Base-by-base conservation (phyloP, 2,329 filamentous ascomycete species). In the Cladophialophora immunda region DNA sequence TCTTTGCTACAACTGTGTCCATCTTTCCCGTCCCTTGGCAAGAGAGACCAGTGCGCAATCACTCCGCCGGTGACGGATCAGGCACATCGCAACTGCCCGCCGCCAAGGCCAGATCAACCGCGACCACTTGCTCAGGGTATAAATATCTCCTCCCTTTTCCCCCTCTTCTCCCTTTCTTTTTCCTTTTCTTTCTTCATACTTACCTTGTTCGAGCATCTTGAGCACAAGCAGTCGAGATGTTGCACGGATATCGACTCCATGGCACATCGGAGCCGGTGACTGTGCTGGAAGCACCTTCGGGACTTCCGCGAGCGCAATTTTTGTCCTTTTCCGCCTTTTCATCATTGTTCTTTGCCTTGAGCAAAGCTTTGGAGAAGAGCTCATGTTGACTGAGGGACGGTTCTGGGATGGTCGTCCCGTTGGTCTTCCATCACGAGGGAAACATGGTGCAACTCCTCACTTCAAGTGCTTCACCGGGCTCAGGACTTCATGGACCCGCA, bases 121-220 rank as follows among this genome's bases (percentile, higher is more conserved):
- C 8, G 17, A 19, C 60, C 27, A 25, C 32, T 13, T 27, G 29
- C 25, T 30, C 19, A 5, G 6, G 56, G 17, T 66, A 66, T 59
- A 68, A 65, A 52, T 58, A 56, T 27, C 54, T 56, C 22, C 53
- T 45, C 30, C 50, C 13, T 30, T 17, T 15, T 27, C 41, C 30
- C 27, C 17, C 22, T 38, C 7, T 22, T 27, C 41, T 45, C 29
- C 29, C 25, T 47, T 32, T 30, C 30, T 22, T 36, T 45, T 47
- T 53, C 41, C 52, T 30, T 58, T 59, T 36, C 22, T 59, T 36
- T 62, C 63, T 65, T 65, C 66, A 68, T 68, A 68, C 62, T 68
- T 65, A 68, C 66, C 66, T 68, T 58, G 58, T 47, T 32, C 41
- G 55, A 62, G 32, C 62, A 34, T 29, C 45, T 50, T 36, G 66